These are phyloP conservation scores for Ceratobasidium sp. DNA, from an alignment of 1,284 basidiomycete genomes.

Conservation along the genomic window DNA sequence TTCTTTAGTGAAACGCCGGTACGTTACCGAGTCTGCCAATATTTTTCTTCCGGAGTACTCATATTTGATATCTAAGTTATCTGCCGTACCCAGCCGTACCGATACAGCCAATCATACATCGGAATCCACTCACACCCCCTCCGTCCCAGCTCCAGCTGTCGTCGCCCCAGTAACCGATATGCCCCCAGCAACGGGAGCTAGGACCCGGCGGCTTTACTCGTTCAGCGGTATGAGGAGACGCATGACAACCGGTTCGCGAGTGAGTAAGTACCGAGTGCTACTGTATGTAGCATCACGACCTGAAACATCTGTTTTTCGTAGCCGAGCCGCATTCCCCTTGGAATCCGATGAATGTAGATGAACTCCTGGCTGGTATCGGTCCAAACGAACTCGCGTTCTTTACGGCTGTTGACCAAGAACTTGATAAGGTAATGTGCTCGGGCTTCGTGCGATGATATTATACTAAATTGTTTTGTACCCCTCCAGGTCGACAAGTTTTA, in stretches of 20 bases:
- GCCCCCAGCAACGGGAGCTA: conserved; percentile 27
- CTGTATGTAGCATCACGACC: conserved; percentile 22
- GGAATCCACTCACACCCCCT: neutral
- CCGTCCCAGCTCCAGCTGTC: conserved; percentile 9
- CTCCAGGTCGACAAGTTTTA: conserved; percentile 87
- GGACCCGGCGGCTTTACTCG: conserved; percentile 28
- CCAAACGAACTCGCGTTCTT: conserved; percentile 80
- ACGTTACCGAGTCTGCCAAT: neutral
- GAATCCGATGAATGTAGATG: conserved; percentile 56
- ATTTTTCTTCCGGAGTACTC: neutral
- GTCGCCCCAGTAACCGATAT: conserved; percentile 17
- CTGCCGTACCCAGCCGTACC: conserved; percentile 19
- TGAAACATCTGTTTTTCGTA: conserved; percentile 51
- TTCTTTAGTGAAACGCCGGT: conserved; percentile 39
- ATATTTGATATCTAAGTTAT: neutral
- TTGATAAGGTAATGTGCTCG: conserved; percentile 87
- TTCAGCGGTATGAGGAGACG: conserved; percentile 41
- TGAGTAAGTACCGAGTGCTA: neutral
- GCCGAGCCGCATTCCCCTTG: conserved; percentile 52
- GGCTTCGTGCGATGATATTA: conserved; percentile 61
- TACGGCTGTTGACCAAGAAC: conserved; percentile 76
- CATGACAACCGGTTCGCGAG: conserved; percentile 28
- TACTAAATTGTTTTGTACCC: neutral
- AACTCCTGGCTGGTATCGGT: conserved; percentile 67
- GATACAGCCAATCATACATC: neutral